Percentiles rank a stretch among this genome's conserved stretches.
phyloP scores from a whole-genome alignment of 2,329 filamentous ascomycete genomes.

The Monosporascus cannonballus region DNA sequence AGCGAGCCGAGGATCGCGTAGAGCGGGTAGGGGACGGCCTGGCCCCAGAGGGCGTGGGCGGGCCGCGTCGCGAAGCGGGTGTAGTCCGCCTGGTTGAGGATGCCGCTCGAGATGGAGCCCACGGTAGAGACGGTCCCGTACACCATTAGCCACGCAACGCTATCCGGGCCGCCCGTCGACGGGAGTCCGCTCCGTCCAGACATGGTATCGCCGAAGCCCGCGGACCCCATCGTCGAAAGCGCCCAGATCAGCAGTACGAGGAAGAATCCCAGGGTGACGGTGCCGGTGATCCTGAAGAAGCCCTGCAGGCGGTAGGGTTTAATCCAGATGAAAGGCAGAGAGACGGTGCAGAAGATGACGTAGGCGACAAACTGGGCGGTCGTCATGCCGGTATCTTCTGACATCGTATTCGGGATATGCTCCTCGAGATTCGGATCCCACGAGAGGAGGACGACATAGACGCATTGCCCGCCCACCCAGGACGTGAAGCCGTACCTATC shows the following conservation, averaged over 20 bases:
- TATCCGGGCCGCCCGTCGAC: slow-evolving; percentile 1
- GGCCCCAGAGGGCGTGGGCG: slow-evolving; percentile 5
- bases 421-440: too few relatives aligned
- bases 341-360: slow-evolving; percentile 7
- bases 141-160: slow-evolving; percentile 7
- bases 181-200: neutral
- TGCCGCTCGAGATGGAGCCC: slow-evolving; percentile 7
- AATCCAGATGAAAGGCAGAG: slow-evolving; percentile 9
- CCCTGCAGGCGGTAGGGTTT: slow-evolving; percentile 7
- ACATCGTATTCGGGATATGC: slow-evolving; percentile 4
- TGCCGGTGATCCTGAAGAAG: slow-evolving; percentile 5
- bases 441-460: too few relatives aligned
- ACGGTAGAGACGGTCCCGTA: slow-evolving; percentile 8
- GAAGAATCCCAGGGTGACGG: slow-evolving; percentile 6
- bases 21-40: slow-evolving; percentile 9
- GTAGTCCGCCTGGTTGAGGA: slow-evolving; percentile 7
- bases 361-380: slow-evolving; percentile 23
- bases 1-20: slow-evolving; percentile 7
- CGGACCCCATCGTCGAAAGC: slow-evolving; percentile 5
- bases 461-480: too few relatives aligned
- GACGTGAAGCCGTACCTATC: too few relatives aligned
- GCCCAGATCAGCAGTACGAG: slow-evolving; percentile 10
- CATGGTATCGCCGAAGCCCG: slow-evolving; percentile 4
- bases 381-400: slow-evolving; percentile 19
- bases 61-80: slow-evolving; percentile 8